These are phyloP conservation scores for Pleurotus platypus DNA, from an alignment of 768 basidiomycete genomes.

Conservation along the genomic window DNA sequence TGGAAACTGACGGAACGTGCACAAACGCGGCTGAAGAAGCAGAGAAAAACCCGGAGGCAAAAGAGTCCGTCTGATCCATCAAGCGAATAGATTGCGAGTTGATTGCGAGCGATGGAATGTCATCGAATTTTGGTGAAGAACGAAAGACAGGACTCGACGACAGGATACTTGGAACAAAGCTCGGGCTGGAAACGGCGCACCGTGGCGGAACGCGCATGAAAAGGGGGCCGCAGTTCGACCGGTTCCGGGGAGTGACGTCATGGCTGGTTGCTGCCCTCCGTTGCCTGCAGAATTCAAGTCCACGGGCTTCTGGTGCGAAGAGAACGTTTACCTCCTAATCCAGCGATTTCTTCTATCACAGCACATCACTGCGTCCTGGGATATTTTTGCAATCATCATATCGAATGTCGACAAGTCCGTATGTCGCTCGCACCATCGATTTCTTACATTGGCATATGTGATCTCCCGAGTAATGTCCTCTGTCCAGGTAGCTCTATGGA, in stretches of 20 bases:
- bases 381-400: slow-evolving; percentile 56
- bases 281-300: slow-evolving; percentile 41
- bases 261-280: slow-evolving; percentile 18
- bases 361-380: slow-evolving; percentile 35
- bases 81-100: too few species aligned
- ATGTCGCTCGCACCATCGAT: slow-evolving; percentile 14
- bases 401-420: slow-evolving; percentile 63
- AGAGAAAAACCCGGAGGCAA: too few species aligned
- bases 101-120: too few species aligned
- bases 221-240: too few species aligned
- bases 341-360: slow-evolving; percentile 33
- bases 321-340: slow-evolving; percentile 64
- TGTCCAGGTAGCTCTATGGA: slow-evolving; percentile 61
- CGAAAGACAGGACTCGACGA: too few species aligned
- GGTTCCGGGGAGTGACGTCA: background rate
- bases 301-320: slow-evolving; percentile 68
- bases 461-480: background rate
- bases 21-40: too few species aligned
- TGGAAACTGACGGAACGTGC: too few species aligned
- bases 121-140: too few species aligned
- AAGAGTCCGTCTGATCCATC: too few species aligned
- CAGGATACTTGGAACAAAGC: too few species aligned
- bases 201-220: too few species aligned
- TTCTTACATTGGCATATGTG: background rate
- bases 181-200: too few species aligned